Conservation (phyloP, 495 filamentous ascomycete genomes). For the Halenospora varia region DNA sequence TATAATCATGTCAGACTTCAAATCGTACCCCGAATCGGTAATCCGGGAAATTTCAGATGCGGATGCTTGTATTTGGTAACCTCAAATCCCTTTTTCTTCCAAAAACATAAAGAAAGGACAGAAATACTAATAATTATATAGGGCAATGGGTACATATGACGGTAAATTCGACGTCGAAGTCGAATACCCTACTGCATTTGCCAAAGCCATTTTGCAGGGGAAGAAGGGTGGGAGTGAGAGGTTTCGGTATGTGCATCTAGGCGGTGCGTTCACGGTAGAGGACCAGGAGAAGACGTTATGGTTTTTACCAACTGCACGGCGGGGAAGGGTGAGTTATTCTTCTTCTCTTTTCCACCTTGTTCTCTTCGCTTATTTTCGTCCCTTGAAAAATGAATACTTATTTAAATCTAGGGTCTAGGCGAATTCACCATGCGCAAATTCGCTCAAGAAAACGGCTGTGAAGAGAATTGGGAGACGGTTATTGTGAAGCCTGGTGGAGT, state of each 20-base stretch:
- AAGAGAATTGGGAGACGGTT: constrained; percentile 20
- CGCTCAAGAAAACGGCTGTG: neutral
- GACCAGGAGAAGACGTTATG: constrained; percentile 39
- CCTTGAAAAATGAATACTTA: no score
- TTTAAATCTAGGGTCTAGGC: constrained; percentile 32
- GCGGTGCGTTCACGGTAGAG: constrained; percentile 40
- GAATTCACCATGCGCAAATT: neutral
- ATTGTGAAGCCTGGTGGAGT: constrained; percentile 35
- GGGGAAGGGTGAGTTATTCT: constrained; percentile 20
- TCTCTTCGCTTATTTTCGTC: no score
- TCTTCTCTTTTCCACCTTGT: no score
- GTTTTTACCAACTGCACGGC: constrained; percentile 38
- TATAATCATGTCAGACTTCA: constrained; percentile 42
- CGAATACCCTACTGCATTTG: constrained; percentile 41
- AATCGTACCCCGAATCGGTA: constrained; percentile 33
- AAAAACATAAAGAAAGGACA: neutral
- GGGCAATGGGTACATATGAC: constrained; percentile 2
- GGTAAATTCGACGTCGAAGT: constrained; percentile 27
- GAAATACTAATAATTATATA: constrained; percentile 12
- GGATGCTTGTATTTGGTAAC: constrained; percentile 50
- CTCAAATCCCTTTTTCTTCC: constrained; percentile 16
- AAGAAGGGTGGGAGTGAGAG: constrained; percentile 27
- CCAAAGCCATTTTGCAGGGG: constrained; percentile 31
- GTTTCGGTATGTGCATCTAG: constrained; percentile 51
- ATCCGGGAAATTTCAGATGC: constrained; percentile 39